Base-by-base conservation (phyloP, 345 rosid species). In the Hibiscus mutabilis region DNA sequence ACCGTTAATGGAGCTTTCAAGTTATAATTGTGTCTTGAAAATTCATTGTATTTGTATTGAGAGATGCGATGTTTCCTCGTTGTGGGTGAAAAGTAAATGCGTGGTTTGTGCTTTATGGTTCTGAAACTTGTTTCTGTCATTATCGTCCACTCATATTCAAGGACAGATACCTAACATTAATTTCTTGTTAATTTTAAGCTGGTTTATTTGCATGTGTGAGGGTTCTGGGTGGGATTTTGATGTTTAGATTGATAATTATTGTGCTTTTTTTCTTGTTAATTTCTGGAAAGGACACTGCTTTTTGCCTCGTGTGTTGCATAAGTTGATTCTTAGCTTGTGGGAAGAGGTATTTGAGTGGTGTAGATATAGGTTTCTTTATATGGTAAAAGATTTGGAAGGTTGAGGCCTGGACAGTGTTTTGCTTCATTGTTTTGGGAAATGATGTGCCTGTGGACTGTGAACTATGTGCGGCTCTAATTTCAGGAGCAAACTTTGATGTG, bases 291-390 rank as follows among this genome's bases (percentile, higher is more conserved):
- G 40, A 66, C 14, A 46, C 37, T 49, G 24, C 13, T 24, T 46
- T 33, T 4, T 66, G 70, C 14, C 4, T 11, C 15, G 22, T 47
- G 55, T 66, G 22, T 15, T 66, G 18, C 35, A 69, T 52, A 12
- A 51, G 60, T 53, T 68, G 72, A 69, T 69, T 53, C 61, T 69
- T 69, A 7, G 6, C 47, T 31, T 33, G 61, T 53, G 60, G 58
- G 40, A 7, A 22, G 53, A 42, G 53, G 42, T 64, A 11, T 42
- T 65, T 44, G 52, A 66, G 37, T 27, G 21, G 49, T 25, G 40
- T 3, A 46, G 27, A 69, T 2, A 11, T 42, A 22, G 31, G 64
- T 19, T 51, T 51, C 52, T 52, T 33, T 51, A 31, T 12, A 62
- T n/a, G 16, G 15, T 46, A 57, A 21, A 58, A 33, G 35, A 6